These are phyloP conservation scores for Salicornia ramosissima DNA, from an alignment of 148 eudicot genomes.

Conservation along the genomic window DNA sequence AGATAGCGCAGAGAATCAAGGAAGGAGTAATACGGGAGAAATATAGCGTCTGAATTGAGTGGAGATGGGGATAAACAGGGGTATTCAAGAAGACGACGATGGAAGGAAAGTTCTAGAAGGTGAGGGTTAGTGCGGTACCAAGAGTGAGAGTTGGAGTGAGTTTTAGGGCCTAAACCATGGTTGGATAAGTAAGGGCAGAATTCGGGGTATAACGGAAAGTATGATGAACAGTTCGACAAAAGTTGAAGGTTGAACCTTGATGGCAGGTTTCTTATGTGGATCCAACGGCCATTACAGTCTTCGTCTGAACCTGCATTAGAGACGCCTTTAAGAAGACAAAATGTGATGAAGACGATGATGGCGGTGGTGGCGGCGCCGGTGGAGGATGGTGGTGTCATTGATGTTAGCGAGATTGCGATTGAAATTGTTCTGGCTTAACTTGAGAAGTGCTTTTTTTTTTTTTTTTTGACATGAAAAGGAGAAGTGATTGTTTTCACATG, in stretches of 20 bases:
- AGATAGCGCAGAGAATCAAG: conserved; percentile 55
- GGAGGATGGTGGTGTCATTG: neutral
- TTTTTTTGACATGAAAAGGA: too few relatives aligned
- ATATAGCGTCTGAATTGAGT: conserved; percentile 47
- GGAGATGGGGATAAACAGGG: conserved; percentile 63
- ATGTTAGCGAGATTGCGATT: too few relatives aligned
- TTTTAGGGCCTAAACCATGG: conserved; percentile 77
- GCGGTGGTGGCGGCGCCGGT: conserved; percentile 13
- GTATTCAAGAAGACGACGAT: conserved; percentile 83
- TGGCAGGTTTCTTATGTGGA: conserved; percentile 77
- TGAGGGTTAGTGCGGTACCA: conserved; percentile 78
- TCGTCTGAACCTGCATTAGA: conserved; percentile 18
- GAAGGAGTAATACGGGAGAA: conserved; percentile 63
- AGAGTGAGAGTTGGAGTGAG: conserved; percentile 63
- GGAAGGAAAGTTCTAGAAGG: conserved; percentile 75
- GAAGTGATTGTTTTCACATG: too few relatives aligned
- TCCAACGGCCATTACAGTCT: conserved; percentile 53
- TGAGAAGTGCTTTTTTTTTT: too few relatives aligned
- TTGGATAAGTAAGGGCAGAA: conserved; percentile 65
- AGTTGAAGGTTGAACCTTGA: conserved; percentile 64
- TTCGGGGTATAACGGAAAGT: conserved; percentile 42
- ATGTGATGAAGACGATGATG: conserved; percentile 20
- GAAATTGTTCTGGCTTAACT: too few relatives aligned
- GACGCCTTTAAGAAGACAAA: conserved; percentile 26
- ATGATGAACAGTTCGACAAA: conserved; percentile 55